Evolutionary conservation across 768 basidiomycete species (phyloP).

Genomic region (Austroboletus festivus): DNA sequence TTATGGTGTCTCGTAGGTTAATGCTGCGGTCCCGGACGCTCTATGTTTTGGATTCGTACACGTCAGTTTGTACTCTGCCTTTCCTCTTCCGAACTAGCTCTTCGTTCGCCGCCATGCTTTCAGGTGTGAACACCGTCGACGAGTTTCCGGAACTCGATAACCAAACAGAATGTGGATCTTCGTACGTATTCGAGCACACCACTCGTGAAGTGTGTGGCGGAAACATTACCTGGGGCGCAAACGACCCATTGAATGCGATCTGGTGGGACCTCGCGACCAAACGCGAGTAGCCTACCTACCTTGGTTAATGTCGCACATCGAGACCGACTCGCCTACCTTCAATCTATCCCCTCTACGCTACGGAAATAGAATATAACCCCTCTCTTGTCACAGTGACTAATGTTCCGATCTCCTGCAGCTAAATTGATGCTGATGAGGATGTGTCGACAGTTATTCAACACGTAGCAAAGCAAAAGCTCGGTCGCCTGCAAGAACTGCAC

Average conservation of each 20-base stretch:
- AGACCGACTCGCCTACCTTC: not conserved
- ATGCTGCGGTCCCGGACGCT: constrained; percentile 46
- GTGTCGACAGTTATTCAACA: constrained; percentile 49
- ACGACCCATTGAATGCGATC: constrained; percentile 69
- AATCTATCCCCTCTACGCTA: not conserved
- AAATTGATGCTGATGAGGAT: not conserved
- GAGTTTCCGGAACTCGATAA: constrained; percentile 52
- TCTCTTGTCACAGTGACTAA: constrained; percentile 9
- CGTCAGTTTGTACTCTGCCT: constrained; percentile 43
- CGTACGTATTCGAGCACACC: constrained; percentile 58
- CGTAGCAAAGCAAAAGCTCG: constrained; percentile 63
- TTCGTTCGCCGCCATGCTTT: not conserved
- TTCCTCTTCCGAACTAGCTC: too few species aligned
- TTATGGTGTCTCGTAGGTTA: not conserved
- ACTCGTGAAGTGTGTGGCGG: constrained; percentile 63
- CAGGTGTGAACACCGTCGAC: constrained; percentile 64
- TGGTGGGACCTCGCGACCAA: constrained; percentile 78
- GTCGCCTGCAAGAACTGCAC: constrained; percentile 47
- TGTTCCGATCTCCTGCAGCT: not conserved
- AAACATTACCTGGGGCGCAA: constrained; percentile 48
- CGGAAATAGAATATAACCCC: constrained; percentile 15
- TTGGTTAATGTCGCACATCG: too few species aligned
- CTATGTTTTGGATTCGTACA: constrained; percentile 71
- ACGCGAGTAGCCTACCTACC: constrained; percentile 42
- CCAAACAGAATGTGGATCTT: constrained; percentile 54